Base-by-base conservation (phyloP, 352 stramenopile genomes). In the Phytophthora crassamura region DNA sequence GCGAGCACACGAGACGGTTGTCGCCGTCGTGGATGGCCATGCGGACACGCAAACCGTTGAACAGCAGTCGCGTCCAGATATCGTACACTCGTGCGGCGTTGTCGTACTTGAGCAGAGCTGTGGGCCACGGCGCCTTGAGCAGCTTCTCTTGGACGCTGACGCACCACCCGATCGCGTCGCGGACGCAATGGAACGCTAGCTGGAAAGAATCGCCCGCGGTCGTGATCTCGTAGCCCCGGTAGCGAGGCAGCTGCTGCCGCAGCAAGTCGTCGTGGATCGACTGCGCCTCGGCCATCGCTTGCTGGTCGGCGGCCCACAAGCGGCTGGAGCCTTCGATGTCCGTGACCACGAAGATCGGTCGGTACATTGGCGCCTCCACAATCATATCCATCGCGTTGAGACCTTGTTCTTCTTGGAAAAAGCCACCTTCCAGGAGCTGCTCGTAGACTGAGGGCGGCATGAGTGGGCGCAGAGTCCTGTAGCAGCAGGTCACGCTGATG, bases 21-120 rank as follows among this genome's bases (percentile, higher is more conserved):
- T 89, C 82, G 10, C 77, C 82, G 47, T 89, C 72, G 70, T 94
- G 86, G 64, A 94, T 87, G 15, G 77, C 82, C 82, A 94, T 93
- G 16, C 86, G 84, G 7, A 94, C 84, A 8, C 86, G 80, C 14
- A 94, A 72, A 0, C 86, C 86, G 40, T 78, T 80, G 49, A 94
- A 94, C 4, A 93, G 28, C 15, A 87, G 22, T 20, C 69, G 69
- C 4, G 82, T 80, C 82, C 82, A 91, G 11, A 77, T 71, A 48
- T 90, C 75, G 55, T 81, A 78, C 35, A 86, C 42, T 39, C 77
- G 69, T n/a, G 61, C 58, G 16, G 75, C 72, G 8, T 75, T 79
- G 41, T 80, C 62, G 38, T 64, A 69, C 45, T 89, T 72, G 7
- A 87, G 53, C 33, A 93, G 49, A 5, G 67, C 60, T 5, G 64